These are phyloP conservation scores for Nitzschia sp. DNA, from an alignment of 108 stramenopile genomes.

Conservation along the genomic window DNA sequence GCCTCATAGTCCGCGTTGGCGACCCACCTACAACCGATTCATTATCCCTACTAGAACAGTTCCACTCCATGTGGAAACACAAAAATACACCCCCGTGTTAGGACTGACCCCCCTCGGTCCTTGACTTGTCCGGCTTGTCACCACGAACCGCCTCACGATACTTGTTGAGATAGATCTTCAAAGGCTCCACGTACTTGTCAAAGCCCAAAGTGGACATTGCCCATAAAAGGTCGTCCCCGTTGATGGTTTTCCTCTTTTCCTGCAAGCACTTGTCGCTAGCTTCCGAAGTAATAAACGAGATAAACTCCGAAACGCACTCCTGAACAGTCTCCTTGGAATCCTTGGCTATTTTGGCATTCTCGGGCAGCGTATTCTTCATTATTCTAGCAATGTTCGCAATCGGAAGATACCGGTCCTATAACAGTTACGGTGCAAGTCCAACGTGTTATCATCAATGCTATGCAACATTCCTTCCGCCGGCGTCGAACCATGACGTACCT, in stretches of 20 bases:
- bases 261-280: slow-evolving; percentile 98
- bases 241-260: slow-evolving; percentile 99
- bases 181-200: slow-evolving; percentile 98
- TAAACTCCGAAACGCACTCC: slow-evolving; percentile 99
- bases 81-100: no score
- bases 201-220: slow-evolving; percentile 99
- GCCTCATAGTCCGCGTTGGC: no score
- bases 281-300: slow-evolving; percentile 98
- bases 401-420: slow-evolving; percentile 97
- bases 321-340: slow-evolving; percentile 99
- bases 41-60: no score
- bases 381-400: slow-evolving; percentile 99
- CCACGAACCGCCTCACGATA: slow-evolving; percentile 94
- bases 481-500: slow-evolving; percentile 43
- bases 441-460: background rate
- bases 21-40: no score
- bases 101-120: no score
- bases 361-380: slow-evolving; percentile 98
- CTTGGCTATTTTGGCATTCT: slow-evolving; percentile 99
- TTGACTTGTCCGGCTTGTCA: slow-evolving; percentile 79
- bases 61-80: no score
- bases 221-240: slow-evolving; percentile 98
- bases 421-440: no score
- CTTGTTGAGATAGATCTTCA: slow-evolving; percentile 96
- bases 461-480: background rate